These are phyloP conservation scores for Venustampulla echinocandica DNA, from an alignment of 495 filamentous ascomycete genomes.

Conservation along the genomic window DNA sequence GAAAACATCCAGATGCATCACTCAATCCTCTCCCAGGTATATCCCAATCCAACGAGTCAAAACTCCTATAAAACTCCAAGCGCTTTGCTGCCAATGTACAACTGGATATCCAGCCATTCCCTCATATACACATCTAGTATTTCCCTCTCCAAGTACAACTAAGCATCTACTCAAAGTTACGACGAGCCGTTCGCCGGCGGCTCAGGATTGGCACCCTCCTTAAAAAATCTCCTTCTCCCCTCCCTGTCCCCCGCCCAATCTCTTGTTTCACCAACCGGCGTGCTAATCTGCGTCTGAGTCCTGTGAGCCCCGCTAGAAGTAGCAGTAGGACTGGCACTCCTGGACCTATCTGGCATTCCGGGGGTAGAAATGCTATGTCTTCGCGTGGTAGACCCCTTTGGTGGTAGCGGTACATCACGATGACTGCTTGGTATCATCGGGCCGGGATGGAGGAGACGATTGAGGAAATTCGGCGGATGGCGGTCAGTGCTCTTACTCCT, in stretches of 20 bases:
- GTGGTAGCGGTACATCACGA: too few relatives aligned
- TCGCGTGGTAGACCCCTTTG: not conserved
- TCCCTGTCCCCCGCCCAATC: slow-evolving; percentile 2
- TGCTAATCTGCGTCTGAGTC: not conserved
- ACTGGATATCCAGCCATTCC: too few relatives aligned
- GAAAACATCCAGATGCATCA: too few relatives aligned
- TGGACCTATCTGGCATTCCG: slow-evolving; percentile 28
- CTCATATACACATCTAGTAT: too few relatives aligned
- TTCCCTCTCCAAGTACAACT: too few relatives aligned
- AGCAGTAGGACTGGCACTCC: slow-evolving; percentile 24
- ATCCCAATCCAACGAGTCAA: too few relatives aligned
- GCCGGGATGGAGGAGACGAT: slow-evolving; percentile 19
- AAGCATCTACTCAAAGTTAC: too few relatives aligned
- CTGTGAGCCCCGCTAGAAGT: not conserved
- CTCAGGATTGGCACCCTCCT: slow-evolving; percentile 17
- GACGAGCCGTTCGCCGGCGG: too few relatives aligned
- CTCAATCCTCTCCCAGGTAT: too few relatives aligned
- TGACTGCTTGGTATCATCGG: slow-evolving; percentile 18
- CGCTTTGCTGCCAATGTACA: too few relatives aligned
- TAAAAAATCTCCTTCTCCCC: slow-evolving; percentile 13
- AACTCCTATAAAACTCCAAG: too few relatives aligned
- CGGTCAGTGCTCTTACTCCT: not conserved
- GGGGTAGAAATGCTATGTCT: slow-evolving; percentile 6
- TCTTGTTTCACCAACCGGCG: not conserved
- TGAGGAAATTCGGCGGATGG: slow-evolving; percentile 12